phyloP scores from a whole-genome alignment of 1,284 basidiomycete species.

The Cystobasidiaceae sp. region DNA sequence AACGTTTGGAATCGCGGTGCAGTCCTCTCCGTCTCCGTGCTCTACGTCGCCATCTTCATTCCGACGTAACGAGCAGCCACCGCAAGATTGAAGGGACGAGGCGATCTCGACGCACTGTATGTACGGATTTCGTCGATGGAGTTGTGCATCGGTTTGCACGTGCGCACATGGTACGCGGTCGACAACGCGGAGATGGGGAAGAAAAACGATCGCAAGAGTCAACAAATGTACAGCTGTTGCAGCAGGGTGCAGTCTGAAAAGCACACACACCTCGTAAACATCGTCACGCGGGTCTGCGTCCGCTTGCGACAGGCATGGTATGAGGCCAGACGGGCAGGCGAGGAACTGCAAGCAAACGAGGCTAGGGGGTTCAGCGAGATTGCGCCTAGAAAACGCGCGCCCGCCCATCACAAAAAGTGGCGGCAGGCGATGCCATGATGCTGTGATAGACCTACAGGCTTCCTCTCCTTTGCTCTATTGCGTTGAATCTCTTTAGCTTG shows the following conservation, averaged over 20 bases:
- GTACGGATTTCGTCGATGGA: too few species aligned
- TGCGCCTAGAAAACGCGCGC: too few species aligned
- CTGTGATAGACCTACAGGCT: conserved; percentile 16
- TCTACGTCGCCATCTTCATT: conserved; percentile 23
- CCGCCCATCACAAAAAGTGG: background rate
- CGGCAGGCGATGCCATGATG: background rate
- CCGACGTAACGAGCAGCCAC: conserved; percentile 12
- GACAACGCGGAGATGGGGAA: background rate
- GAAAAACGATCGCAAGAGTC: background rate
- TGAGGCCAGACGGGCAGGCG: conserved; percentile 26
- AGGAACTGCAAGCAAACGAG: conserved; percentile 11
- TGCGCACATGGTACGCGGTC: too few species aligned
- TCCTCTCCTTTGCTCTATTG: conserved; percentile 18
- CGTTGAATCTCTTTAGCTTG: conserved; percentile 15
- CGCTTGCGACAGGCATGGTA: conserved; percentile 20
- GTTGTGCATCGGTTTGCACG: too few species aligned
- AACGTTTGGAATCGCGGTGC: conserved; percentile 16
- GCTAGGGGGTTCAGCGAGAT: background rate
- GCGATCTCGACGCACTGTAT: conserved; percentile 26
- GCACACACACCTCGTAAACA: conserved; percentile 16
- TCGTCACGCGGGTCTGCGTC: conserved; percentile 23
- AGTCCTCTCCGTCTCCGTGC: conserved; percentile 16
- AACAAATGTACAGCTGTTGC: background rate
- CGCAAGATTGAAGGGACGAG: conserved; percentile 25
- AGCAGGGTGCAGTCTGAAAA: background rate